Percentiles rank a stretch among this genome's conserved stretches.
Conservation (phyloP, 768 basidiomycete species). For the Sistotremastrum niveocremeum region DNA sequence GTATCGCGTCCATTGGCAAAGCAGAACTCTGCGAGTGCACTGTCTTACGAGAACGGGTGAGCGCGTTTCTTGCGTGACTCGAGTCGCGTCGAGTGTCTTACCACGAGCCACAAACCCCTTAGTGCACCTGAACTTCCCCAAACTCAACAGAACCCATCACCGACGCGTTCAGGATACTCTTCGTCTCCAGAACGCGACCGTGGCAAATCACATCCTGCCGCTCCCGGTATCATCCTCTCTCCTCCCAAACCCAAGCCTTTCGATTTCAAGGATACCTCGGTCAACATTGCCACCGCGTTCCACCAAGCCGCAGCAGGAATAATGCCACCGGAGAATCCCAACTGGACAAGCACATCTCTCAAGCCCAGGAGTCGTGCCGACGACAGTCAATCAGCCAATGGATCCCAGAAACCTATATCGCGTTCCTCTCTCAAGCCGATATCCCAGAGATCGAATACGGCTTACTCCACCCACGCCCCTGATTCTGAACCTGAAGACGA, state of each 20-base stretch:
- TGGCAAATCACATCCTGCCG: constrained; percentile 24
- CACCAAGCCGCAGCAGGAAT: constrained; percentile 41
- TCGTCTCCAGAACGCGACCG: constrained; percentile 22
- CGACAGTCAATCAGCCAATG: too few species aligned
- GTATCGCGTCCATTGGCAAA: constrained; percentile 18
- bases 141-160: constrained; percentile 15
- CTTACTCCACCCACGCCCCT: constrained; percentile 45
- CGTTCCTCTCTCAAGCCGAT: too few species aligned
- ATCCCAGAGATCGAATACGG: constrained; percentile 30
- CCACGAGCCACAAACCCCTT: constrained; percentile 3
- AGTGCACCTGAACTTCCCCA: constrained; percentile 4
- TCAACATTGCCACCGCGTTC: constrained; percentile 77
- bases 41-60: constrained; percentile 64
- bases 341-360: too few species aligned
- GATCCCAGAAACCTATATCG: neutral
- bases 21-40: constrained; percentile 30
- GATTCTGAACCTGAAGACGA: constrained; percentile 55
- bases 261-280: constrained; percentile 71
- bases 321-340: too few species aligned
- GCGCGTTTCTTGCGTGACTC: constrained; percentile 15
- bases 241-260: constrained; percentile 55
- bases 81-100: neutral
- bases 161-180: constrained; percentile 21
- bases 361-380: too few species aligned
- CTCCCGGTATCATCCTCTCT: constrained; percentile 18